Conservation (phyloP, 2,329 filamentous ascomycete genomes). For the Aspergillus thermomutatus region DNA sequence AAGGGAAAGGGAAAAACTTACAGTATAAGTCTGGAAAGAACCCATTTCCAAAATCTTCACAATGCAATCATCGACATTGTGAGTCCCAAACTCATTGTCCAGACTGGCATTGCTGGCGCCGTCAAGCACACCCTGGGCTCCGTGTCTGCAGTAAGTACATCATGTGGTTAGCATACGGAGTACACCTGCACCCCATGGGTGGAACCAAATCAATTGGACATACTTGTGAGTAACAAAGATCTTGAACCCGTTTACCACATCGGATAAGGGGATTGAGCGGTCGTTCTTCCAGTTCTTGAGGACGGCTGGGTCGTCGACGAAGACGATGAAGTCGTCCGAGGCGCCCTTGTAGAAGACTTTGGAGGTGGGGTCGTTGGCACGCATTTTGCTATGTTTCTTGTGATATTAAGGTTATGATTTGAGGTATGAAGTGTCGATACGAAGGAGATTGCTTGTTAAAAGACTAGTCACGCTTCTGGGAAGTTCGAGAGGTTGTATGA, state of each 20-base stretch:
- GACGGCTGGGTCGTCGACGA: constrained; percentile 45
- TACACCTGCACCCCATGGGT: neutral
- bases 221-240: constrained; percentile 88
- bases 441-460: neutral
- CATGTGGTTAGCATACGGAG: neutral
- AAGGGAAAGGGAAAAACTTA: constrained; percentile 35
- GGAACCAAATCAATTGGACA: constrained; percentile 36
- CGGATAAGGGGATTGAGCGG: constrained; percentile 71
- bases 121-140: constrained; percentile 76
- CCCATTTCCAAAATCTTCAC: constrained; percentile 78
- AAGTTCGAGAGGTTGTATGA: neutral
- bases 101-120: constrained; percentile 70
- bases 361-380: constrained; percentile 65
- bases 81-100: constrained; percentile 83
- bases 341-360: constrained; percentile 86
- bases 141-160: constrained; percentile 56
- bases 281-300: constrained; percentile 82
- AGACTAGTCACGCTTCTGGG: neutral
- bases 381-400: constrained; percentile 54
- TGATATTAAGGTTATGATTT: constrained; percentile 4
- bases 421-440: constrained; percentile 5
- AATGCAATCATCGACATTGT: constrained; percentile 75
- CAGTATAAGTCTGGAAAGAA: constrained; percentile 59
- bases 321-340: constrained; percentile 66
- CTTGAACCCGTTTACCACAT: constrained; percentile 86